Evolutionary conservation across 1,284 basidiomycete species (phyloP), one percentile per base, ranked within the genome.

Genomic region (Austropuccinia psidii): DNA sequence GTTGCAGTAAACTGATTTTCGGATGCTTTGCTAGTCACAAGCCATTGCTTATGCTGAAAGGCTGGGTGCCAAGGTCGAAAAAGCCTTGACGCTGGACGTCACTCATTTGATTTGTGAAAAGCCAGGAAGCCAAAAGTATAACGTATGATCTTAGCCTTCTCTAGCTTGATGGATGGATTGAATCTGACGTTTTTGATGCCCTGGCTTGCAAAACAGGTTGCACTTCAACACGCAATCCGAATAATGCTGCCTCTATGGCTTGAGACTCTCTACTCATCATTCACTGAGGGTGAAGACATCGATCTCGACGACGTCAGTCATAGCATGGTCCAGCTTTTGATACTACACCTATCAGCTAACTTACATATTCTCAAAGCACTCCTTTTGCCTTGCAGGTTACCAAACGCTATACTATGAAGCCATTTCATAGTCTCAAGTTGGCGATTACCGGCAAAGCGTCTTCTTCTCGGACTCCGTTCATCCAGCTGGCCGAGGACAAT

Each of bases 91-190:
- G 24, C 33, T 54, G 21, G 60, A 73, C 45, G 60, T 64, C 45
- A 73, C 69, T 27, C 69, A 73, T 45, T 50, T 73, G 24, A 73
- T 73, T 62, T 73, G 69, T 58, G 69, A 73, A 43, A 62, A 37
- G 45, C 58, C 60, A n/a, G 69, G 69, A 8, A 64, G 69, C 45
- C 39, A 49, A 8, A 73, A 73, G 33, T 73, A 73, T 54, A 49
- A 54, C 47, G 69, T 73, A 47, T 41, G 69, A 41, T 64, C 55
- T 29, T 35, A 19, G 31, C 52, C 15, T 31, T 35, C 15, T n/a
- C 21, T 21, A 62, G 39, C 27, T 29, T 29, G 43, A 19, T 45
- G 41, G 43, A 64, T 31, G 41, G 24, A 9, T 64, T 33, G 43
- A 33, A 31, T 27, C 43, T 64, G 37, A n/a, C n/a, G 11, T 54